Evolutionary conservation across 768 basidiomycete species (phyloP).

Genomic region (Strobilomyces confusus): DNA sequence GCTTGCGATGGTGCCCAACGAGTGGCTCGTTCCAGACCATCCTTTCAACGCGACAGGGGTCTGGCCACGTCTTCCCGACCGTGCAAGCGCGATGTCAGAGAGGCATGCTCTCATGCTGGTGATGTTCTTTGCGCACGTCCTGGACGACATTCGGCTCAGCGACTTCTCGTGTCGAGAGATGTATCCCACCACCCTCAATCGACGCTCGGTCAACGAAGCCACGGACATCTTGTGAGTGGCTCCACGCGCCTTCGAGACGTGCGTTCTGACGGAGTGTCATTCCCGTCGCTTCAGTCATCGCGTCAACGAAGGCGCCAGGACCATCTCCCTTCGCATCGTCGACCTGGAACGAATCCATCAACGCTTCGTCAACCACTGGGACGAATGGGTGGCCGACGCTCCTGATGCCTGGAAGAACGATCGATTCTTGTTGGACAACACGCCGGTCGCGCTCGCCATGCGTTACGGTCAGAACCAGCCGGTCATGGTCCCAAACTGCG

Average conservation of each 20-base stretch:
- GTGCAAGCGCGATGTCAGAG: not conserved
- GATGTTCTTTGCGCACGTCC: not conserved
- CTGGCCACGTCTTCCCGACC: not conserved
- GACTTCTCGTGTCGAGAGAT: not conserved
- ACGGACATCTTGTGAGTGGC: not conserved
- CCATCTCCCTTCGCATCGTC: not conserved
- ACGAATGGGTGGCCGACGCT: not conserved
- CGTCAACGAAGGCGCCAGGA: not conserved
- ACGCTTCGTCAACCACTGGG: not conserved
- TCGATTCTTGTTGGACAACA: not conserved
- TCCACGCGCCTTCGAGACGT: too few species aligned
- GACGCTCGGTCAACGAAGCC: not conserved
- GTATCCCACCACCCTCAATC: too few species aligned
- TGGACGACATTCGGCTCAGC: not conserved
- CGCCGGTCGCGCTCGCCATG: not conserved
- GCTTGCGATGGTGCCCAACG: not conserved
- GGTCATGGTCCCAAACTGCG: not conserved
- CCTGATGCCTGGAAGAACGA: not conserved
- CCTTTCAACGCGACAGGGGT: not conserved
- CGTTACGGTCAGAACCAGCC: conserved; percentile 8
- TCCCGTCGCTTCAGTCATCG: not conserved
- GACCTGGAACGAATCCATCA: not conserved
- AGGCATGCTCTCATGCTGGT: not conserved
- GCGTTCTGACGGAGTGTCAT: too few species aligned
- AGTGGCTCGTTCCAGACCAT: not conserved